Evolutionary conservation across 352 stramenopile species (phyloP), one percentile per base, ranked within the genome.

Genomic region (Globisporangium nodosum): DNA sequence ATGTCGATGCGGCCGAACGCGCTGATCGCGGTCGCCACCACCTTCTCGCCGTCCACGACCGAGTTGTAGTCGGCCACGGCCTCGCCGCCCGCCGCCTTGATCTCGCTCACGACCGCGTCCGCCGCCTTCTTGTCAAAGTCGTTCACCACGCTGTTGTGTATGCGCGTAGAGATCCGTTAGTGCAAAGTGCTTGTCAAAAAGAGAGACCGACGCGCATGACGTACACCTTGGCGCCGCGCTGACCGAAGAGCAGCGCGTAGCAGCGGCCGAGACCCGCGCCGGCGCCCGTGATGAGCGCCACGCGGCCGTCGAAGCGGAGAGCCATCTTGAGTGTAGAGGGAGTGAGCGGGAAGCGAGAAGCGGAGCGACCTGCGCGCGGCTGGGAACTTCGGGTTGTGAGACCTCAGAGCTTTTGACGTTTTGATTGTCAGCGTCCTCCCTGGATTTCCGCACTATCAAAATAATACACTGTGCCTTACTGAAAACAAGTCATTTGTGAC

Each of bases 51-150:
- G n/a, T 92, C 79, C n/a, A 72, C 81, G 60, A 92, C 85, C 43
- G 78, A 92, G 70, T 94, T 69, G 70, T 94, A 94, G 71, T 92
- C 87, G 56, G 79, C 78, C 11, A 90, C 74, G 9, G 85, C 85
- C 13, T 84, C 78, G 46, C 79, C 85, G 37, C 81, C 81, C 73
- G 50, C 3, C 50, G 74, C 79, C 60, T 88, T 88, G 64, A 95
- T 93, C 62, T 93, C 85, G 0, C 60, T 70, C 8, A 92, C 80
- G 40, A 93, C 84, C 5, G 78, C 74, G 58, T 95, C 85, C 3
- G 82, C 84, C 7, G 78, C 71, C 49, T 72, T 70, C 51, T 74
- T 74, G 61, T 71, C 72, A 48, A 90, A 86, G 60, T 91, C 85
- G 58, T 92, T 92, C 50, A 92, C 78, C 30, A 94, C 81, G 54